Conservation (phyloP, 805 yeast genomes). For the Starmerella ratchasimensis region DNA sequence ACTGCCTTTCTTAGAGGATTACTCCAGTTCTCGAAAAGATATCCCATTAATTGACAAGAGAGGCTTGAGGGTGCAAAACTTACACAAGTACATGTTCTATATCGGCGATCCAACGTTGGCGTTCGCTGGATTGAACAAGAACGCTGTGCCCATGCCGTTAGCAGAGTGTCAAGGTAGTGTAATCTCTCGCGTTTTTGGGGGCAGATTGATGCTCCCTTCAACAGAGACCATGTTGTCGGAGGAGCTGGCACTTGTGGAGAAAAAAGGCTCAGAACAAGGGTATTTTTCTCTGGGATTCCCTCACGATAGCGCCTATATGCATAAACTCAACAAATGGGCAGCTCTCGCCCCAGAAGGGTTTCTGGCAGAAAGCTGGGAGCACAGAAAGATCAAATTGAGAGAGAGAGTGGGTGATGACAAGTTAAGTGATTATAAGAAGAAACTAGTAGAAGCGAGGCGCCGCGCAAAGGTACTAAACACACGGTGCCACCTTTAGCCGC, state of each 20-base stretch:
- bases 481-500: no score
- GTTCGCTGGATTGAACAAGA: conserved; percentile 37
- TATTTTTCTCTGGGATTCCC: conserved; percentile 46
- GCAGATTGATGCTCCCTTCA: conserved; percentile 39
- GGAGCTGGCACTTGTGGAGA: conserved; percentile 29
- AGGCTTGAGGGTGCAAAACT: conserved; percentile 37
- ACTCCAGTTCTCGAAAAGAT: conserved; percentile 9
- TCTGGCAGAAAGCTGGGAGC: conserved; percentile 41
- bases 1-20: conserved; percentile 43
- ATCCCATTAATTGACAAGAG: conserved; percentile 22
- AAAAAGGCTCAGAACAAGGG: conserved; percentile 35
- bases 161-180: conserved; percentile 49
- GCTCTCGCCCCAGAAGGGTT: conserved; percentile 27
- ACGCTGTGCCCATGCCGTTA: conserved; percentile 25
- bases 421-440: conserved; percentile 10
- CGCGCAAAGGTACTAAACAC: no score
- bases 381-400: conserved; percentile 23
- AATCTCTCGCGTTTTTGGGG: conserved; percentile 48
- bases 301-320: conserved; percentile 46
- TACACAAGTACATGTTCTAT: conserved; percentile 49
- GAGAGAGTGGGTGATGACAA: conserved; percentile 6
- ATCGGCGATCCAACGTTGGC: conserved; percentile 50
- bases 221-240: conserved; percentile 34
- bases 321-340: conserved; percentile 29
- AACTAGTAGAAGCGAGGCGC: conserved; percentile 9